Percentiles rank a stretch among this genome's conserved stretches.
Evolutionary conservation across 2,329 filamentous ascomycete genomes (phyloP).

Genomic region (Aspergillus aculeatinus): DNA sequence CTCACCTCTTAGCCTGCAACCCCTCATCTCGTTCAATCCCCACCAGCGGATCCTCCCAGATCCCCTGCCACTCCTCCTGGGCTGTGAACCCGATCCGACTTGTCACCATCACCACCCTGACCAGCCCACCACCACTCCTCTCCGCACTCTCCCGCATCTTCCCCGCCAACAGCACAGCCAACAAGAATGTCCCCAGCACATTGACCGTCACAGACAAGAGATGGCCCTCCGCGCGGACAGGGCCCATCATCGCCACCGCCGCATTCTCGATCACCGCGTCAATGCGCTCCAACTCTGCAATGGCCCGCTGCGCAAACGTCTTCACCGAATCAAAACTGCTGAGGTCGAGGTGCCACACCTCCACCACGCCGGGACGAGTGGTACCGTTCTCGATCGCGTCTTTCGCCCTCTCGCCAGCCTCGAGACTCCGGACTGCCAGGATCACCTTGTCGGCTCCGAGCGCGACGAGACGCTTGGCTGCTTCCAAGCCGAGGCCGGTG

Average conservation of each 20-base stretch:
- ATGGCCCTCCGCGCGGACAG: slow-evolving; percentile 22
- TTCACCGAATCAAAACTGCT: slow-evolving; percentile 8
- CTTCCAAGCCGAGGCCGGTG: slow-evolving; percentile 11
- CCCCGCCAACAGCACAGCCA: slow-evolving; percentile 24
- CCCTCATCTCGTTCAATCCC: slow-evolving; percentile 18
- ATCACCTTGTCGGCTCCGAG: slow-evolving; percentile 5
- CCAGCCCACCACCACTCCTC: slow-evolving; percentile 16
- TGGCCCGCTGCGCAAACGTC: slow-evolving; percentile 5
- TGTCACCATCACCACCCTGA: slow-evolving; percentile 21
- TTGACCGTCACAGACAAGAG: slow-evolving; percentile 25
- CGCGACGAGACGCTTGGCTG: slow-evolving; percentile 8
- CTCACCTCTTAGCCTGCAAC: slow-evolving; percentile 11
- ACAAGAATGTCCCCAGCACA: slow-evolving; percentile 28
- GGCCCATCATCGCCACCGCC: slow-evolving; percentile 6
- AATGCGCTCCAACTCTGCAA: slow-evolving; percentile 3
- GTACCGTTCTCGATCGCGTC: slow-evolving; percentile 10
- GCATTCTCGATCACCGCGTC: slow-evolving; percentile 14
- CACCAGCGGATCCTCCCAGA: slow-evolving; percentile 23
- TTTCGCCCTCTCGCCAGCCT: slow-evolving; percentile 8
- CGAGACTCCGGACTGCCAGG: slow-evolving; percentile 11
- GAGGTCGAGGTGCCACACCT: slow-evolving; percentile 11
- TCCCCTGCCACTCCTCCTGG: slow-evolving; percentile 16
- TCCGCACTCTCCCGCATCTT: slow-evolving; percentile 23
- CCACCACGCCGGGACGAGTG: slow-evolving; percentile 4
- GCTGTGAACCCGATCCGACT: slow-evolving; percentile 20